phyloP scores from a whole-genome alignment of 495 filamentous ascomycete species.

The Astrothelium macrocarpum region DNA sequence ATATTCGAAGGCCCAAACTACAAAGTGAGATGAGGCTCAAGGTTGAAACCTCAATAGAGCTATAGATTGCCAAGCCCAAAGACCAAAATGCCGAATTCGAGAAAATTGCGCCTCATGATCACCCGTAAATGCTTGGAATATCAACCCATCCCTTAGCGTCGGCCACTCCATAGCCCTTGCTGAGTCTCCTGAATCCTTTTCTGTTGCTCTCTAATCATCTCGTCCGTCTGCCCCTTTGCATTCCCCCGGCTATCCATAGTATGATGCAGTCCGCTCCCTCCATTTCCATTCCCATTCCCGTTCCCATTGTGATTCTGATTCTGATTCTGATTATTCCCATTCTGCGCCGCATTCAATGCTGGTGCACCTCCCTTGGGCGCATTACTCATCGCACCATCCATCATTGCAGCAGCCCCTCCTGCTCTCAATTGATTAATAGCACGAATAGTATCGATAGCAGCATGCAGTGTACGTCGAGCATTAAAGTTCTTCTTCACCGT shows the following conservation, averaged over 20 bases:
- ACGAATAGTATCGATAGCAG: conserved; percentile 95
- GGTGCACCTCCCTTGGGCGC: conserved; percentile 46
- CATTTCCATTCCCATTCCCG: conserved; percentile 8
- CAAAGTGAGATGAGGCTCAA: too few species aligned
- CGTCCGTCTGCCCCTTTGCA: conserved; percentile 54
- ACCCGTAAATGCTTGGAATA: not conserved
- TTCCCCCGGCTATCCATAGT: conserved; percentile 46
- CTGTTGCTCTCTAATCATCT: conserved; percentile 54
- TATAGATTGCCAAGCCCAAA: not conserved
- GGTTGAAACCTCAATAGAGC: too few species aligned
- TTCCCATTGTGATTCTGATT: conserved; percentile 35
- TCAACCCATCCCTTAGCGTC: not conserved
- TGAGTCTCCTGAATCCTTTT: conserved; percentile 50
- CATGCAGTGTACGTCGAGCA: conserved; percentile 82
- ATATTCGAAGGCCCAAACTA: not conserved
- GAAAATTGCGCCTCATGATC: not conserved
- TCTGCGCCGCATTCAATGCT: conserved; percentile 20
- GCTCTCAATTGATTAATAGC: conserved; percentile 95
- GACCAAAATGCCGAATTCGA: not conserved
- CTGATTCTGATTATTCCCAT: conserved; percentile 17
- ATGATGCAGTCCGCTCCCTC: conserved; percentile 5
- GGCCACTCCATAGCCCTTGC: conserved; percentile 46
- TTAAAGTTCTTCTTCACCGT: conserved; percentile 99
- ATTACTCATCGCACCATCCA: conserved; percentile 66
- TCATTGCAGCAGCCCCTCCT: conserved; percentile 61